Evolutionary conservation across 2,329 filamentous ascomycete genomes (phyloP).

Genomic region (Salinomyces thailandicus): DNA sequence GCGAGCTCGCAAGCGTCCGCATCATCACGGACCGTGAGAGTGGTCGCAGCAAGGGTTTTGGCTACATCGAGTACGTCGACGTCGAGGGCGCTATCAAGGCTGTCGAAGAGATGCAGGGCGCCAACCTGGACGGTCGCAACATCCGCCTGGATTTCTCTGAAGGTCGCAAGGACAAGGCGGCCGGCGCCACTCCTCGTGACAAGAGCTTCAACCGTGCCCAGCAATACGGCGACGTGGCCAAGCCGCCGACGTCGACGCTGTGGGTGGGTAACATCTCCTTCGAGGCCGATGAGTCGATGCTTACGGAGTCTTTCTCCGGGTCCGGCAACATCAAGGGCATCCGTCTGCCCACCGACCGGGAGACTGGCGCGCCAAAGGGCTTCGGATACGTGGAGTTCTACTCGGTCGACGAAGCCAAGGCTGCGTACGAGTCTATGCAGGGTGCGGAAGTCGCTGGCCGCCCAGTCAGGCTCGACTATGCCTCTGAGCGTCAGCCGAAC

Average conservation of each 20-base stretch:
- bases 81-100: slow-evolving; percentile 59
- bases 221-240: slow-evolving; percentile 66
- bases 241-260: slow-evolving; percentile 72
- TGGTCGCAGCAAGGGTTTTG: slow-evolving; percentile 80
- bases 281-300: slow-evolving; percentile 63
- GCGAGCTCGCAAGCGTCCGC: slow-evolving; percentile 60
- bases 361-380: slow-evolving; percentile 76
- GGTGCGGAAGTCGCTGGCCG: slow-evolving; percentile 64
- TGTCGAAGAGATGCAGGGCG: slow-evolving; percentile 61
- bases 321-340: slow-evolving; percentile 64
- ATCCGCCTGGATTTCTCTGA: slow-evolving; percentile 73
- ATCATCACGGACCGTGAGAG: slow-evolving; percentile 74
- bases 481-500: slow-evolving; percentile 50
- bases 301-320: slow-evolving; percentile 64
- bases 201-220: slow-evolving; percentile 48
- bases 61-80: slow-evolving; percentile 78
- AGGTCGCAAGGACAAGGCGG: slow-evolving; percentile 49
- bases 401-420: slow-evolving; percentile 71
- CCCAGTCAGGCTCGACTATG: slow-evolving; percentile 72
- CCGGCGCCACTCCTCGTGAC: slow-evolving; percentile 26
- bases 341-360: slow-evolving; percentile 79
- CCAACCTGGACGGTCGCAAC: slow-evolving; percentile 61
- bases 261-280: slow-evolving; percentile 90
- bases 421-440: slow-evolving; percentile 59
- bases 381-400: slow-evolving; percentile 84